These are phyloP conservation scores for Nigrospora oryzae DNA, from an alignment of 2,329 filamentous ascomycete species.

Conservation along the genomic window DNA sequence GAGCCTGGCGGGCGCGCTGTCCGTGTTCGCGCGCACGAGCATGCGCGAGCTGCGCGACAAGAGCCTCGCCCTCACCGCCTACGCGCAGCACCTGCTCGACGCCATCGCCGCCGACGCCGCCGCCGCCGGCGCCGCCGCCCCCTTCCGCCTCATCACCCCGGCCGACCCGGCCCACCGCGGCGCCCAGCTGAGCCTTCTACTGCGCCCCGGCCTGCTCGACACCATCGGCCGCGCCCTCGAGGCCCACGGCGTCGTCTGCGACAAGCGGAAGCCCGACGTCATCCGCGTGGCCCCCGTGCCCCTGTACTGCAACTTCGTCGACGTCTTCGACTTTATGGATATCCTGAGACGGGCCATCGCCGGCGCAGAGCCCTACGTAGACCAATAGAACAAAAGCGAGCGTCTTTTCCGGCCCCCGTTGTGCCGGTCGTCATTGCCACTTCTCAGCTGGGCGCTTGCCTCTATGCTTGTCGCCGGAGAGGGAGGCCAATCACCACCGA, in stretches of 20 bases:
- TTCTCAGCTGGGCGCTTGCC: too few relatives aligned
- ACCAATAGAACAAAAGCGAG: too few relatives aligned
- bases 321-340: conserved; percentile 49
- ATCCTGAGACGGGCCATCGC: conserved; percentile 20
- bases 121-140: conserved; percentile 14
- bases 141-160: conserved; percentile 61
- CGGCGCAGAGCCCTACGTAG: too few relatives aligned
- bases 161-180: conserved; percentile 59
- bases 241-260: conserved; percentile 63
- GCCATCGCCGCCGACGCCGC: conserved; percentile 24
- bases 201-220: conserved; percentile 64
- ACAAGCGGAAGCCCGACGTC: conserved; percentile 80
- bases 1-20: conserved; percentile 63
- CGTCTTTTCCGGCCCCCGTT: too few relatives aligned
- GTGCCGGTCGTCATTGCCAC: too few relatives aligned
- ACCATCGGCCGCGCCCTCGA: conserved; percentile 54
- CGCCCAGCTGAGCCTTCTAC: conserved; percentile 68
- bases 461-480: too few relatives aligned
- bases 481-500: too few relatives aligned
- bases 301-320: conserved; percentile 72
- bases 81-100: conserved; percentile 61
- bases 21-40: conserved; percentile 63
- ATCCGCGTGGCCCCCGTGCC: conserved; percentile 78
- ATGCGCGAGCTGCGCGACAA: conserved; percentile 64
- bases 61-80: conserved; percentile 65